Base-by-base conservation (phyloP, 768 basidiomycete species). In the Mycena belliarum region DNA sequence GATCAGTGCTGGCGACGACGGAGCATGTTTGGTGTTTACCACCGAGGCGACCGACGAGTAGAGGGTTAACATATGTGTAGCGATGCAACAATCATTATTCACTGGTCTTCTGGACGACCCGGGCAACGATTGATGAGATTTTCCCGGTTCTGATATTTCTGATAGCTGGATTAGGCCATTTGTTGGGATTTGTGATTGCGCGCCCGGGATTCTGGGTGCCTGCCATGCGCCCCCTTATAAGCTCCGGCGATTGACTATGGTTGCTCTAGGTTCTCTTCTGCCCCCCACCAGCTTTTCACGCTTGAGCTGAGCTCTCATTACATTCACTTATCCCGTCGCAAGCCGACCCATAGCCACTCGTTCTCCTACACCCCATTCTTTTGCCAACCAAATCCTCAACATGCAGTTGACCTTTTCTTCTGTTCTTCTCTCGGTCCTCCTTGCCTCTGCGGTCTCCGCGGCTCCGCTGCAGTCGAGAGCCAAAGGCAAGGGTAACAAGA, bases 1-100 rank as follows among this genome's bases (percentile, higher is more conserved):
- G 1, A 81, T 97, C 54, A 94, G 90, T 68, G 97, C 87, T 0
- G 90, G 93, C 3, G 97, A 99, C 70, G 96, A 98, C 62, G 91
- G 92, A 1, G 76, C 82, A 0, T 94, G 92, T 68, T 77, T 92
- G 47, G 92, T 97, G 32, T 98, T 85, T 66, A 83, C 85, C 3
- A 90, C 89, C 0, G 88, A 82, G 65, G 73, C 72, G 1, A 71
- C 72, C 33, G 79, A 79, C 37, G 33, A 35, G 33, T 35, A 35
- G 33, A 35, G 9, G 29, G 14, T 6, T 32, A 32, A 7, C 29
- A 32, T 32, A 32, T 14, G 6, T 32, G 14, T 6, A n/a, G n/a
- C n/a, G n/a, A n/a, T n/a, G n/a, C n/a, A n/a, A n/a, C n/a, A n/a
- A n/a, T n/a, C n/a, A n/a, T n/a, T n/a, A n/a, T n/a, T n/a, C n/a